Percentiles rank a stretch among this genome's conserved stretches.
phyloP scores from a whole-genome alignment of 2,329 filamentous ascomycete species.

The Pseudogymnoascus sp. region DNA sequence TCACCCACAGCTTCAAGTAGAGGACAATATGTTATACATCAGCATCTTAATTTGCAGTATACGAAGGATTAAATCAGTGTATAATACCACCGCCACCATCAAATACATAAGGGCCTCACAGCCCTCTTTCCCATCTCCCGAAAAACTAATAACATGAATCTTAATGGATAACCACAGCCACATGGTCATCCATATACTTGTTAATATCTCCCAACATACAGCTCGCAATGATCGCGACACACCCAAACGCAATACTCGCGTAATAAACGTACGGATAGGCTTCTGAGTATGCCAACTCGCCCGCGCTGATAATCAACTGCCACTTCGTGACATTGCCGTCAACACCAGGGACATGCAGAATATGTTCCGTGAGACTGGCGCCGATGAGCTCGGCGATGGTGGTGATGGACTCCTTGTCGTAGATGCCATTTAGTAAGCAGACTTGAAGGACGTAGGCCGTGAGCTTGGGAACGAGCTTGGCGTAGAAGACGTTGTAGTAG shows the following conservation, averaged over 20 bases:
- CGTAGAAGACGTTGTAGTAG: slow-evolving; percentile 49
- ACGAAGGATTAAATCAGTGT: neutral
- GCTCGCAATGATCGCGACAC: slow-evolving; percentile 48
- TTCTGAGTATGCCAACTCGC: slow-evolving; percentile 47
- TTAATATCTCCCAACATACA: slow-evolving; percentile 54
- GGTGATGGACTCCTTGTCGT: slow-evolving; percentile 37
- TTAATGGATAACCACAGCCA: slow-evolving; percentile 41
- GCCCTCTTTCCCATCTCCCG: neutral
- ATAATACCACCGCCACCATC: neutral
- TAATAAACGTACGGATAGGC: slow-evolving; percentile 58
- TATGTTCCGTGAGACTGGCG: slow-evolving; percentile 23
- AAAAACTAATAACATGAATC: neutral
- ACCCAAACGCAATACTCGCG: slow-evolving; percentile 56
- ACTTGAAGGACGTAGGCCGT: slow-evolving; percentile 19
- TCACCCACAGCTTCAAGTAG: neutral
- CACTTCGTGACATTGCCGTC: slow-evolving; percentile 44
- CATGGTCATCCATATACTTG: slow-evolving; percentile 52
- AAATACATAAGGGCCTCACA: neutral
- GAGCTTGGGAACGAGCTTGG: slow-evolving; percentile 33
- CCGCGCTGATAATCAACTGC: slow-evolving; percentile 47
- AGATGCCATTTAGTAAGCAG: slow-evolving; percentile 21
- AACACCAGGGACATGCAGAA: slow-evolving; percentile 47
- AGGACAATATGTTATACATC: neutral
- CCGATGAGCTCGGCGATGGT: slow-evolving; percentile 31
- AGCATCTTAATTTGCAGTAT: neutral